Conservation (phyloP, 345 rosid genomes). For the rapeseed (Brassica napus) region DNA sequence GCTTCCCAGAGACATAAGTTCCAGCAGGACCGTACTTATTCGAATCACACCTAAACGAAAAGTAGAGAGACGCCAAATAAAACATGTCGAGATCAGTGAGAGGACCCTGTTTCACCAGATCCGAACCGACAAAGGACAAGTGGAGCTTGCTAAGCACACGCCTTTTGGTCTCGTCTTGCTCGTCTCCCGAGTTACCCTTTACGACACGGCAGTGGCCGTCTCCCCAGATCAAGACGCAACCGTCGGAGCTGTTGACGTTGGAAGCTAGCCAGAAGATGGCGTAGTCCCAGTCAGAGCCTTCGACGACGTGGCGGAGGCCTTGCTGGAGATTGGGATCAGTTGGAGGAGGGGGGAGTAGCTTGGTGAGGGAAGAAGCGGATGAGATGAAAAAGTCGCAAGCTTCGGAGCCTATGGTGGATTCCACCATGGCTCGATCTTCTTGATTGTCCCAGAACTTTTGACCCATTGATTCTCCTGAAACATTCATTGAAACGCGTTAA, state of each 20-base stretch:
- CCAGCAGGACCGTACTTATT: constrained; percentile 57
- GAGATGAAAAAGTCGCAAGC: constrained; percentile 71
- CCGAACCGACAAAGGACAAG: constrained; percentile 51
- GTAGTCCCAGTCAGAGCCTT: constrained; percentile 77
- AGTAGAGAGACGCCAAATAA: constrained; percentile 69
- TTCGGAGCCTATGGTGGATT: constrained; percentile 71
- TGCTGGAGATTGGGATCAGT: constrained; percentile 60
- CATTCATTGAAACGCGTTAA: background rate
- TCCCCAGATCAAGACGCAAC: constrained; percentile 71
- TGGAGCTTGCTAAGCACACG: constrained; percentile 70
- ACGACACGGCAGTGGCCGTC: constrained; percentile 65
- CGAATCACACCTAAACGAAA: constrained; percentile 59
- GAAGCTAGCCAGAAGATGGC: constrained; percentile 69
- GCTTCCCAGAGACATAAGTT: constrained; percentile 57
- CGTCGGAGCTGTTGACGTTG: constrained; percentile 63
- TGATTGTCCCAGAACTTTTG: constrained; percentile 65
- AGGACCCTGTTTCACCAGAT: constrained; percentile 44
- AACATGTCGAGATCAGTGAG: constrained; percentile 76
- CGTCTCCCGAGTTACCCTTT: constrained; percentile 42
- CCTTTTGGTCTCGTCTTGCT: constrained; percentile 57
- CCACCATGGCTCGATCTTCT: constrained; percentile 66
- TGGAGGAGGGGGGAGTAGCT: constrained; percentile 52
- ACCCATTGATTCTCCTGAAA: constrained; percentile 49
- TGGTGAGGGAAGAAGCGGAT: constrained; percentile 47
- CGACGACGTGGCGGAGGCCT: constrained; percentile 60